Percentiles rank a stretch among this genome's conserved stretches.
phyloP scores from a whole-genome alignment of 2,329 filamentous ascomycete species.

The Diaporthe sp. region DNA sequence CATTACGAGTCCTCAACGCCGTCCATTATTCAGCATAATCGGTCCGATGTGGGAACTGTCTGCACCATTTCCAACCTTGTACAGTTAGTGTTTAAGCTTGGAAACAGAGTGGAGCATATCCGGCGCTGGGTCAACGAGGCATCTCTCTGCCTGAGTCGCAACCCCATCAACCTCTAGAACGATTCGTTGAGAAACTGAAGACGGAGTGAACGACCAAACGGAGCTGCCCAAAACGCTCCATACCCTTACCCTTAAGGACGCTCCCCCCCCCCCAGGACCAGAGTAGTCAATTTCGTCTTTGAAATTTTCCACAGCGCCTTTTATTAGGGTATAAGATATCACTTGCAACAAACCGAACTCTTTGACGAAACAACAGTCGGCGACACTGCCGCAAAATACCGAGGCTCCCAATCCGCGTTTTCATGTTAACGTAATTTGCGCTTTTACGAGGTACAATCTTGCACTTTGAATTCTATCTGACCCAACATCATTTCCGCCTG shows the following conservation, averaged over 20 bases:
- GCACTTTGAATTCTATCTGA: not conserved
- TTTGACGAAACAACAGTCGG: not conserved
- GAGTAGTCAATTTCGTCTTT: not conserved
- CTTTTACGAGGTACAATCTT: not conserved
- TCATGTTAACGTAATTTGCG: not conserved
- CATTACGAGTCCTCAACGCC: constrained; percentile 9
- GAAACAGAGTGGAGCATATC: constrained; percentile 9
- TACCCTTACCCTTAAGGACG: constrained; percentile 8
- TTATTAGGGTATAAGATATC: not conserved
- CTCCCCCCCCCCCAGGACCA: not conserved
- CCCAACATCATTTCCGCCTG: not conserved
- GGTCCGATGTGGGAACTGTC: constrained; percentile 6
- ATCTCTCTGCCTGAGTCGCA: not conserved
- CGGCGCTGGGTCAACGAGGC: not conserved
- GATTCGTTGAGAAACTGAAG: constrained; percentile 14
- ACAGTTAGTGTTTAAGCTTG: constrained; percentile 1
- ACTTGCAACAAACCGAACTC: constrained; percentile 26
- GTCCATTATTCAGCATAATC: constrained; percentile 11
- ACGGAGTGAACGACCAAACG: not conserved
- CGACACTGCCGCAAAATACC: not conserved
- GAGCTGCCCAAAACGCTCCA: not conserved
- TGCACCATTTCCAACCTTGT: not conserved
- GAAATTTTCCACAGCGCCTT: constrained; percentile 7
- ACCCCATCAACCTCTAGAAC: not conserved
- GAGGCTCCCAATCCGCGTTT: not conserved